Evolutionary conservation across 805 yeast genomes (phyloP), one percentile per base, ranked within the genome.

Genomic region (Metschnikowia sp.): DNA sequence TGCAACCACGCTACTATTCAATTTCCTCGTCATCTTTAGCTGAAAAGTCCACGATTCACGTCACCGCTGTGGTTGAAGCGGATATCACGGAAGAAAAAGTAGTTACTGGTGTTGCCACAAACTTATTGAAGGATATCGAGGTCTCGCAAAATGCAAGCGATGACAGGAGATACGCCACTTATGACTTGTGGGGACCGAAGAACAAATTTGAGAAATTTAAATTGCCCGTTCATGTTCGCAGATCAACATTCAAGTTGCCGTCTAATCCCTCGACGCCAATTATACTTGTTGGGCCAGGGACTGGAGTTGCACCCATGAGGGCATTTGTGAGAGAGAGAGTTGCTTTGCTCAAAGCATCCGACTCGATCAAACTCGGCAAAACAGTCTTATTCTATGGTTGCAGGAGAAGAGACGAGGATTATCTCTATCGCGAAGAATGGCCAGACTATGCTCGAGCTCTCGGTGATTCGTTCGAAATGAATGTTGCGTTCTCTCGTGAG

Each of bases 221-320:
- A 60, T 74, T 90, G 45, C 97, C 97, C 4, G 84, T 94, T 36
- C 97, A 91, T 64, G 86, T 94, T 40, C 88, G 98, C 70, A 89
- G 94, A 69, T 91, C 98, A 7, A 86, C 92, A 48, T 94, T 92
- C 76, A 91, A 90, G 74, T 76, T 94, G 54, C 99, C 99, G 18
- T 76, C 90, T 8, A 88, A 88, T 62, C 85, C 95, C 31, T 68
- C 79, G 3, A 81, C 84, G 31, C 97, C 98, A 13, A 77, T 92
- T 19, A 89, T 92, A 59, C 81, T 91, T 86, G 78, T 92, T 61
- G 99, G 99, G 29, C 98, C 99, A 39, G 99, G 99, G 55, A 94
- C 99, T 3, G 99, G 99, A 66, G 92, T 92, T 42, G 98, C 99
- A 9, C 99, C 99, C 52, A 88, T 94, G 75, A 84, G 99, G 72